phyloP scores from a whole-genome alignment of 2,329 filamentous ascomycete genomes.

The Lecanosticta acicola region DNA sequence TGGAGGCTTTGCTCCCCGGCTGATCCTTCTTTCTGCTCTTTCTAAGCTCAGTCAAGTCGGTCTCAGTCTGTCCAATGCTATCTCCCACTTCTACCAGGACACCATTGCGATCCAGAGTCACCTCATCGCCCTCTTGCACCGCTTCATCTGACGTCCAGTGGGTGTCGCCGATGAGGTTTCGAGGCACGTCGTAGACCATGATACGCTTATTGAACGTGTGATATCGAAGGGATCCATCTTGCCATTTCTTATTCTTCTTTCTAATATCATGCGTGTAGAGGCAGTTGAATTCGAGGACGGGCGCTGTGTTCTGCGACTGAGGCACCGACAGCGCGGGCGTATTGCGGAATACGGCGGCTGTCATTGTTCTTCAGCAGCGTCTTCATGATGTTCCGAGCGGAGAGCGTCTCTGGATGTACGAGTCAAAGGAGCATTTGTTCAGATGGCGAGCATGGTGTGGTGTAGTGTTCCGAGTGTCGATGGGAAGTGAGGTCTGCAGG shows the following conservation, averaged over 20 bases:
- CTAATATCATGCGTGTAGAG: constrained; percentile 81
- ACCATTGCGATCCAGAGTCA: constrained; percentile 68
- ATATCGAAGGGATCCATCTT: constrained; percentile 81
- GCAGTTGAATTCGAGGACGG: constrained; percentile 75
- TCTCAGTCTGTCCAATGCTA: constrained; percentile 63
- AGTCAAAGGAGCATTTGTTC: not conserved
- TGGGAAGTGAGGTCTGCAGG: not conserved
- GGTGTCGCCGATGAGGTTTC: constrained; percentile 76
- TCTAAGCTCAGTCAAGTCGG: constrained; percentile 70
- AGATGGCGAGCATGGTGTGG: not conserved
- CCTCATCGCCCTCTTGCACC: constrained; percentile 75
- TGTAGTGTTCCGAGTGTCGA: not conserved
- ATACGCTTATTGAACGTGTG: constrained; percentile 87
- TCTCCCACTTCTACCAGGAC: constrained; percentile 78
- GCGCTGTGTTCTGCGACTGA: constrained; percentile 59
- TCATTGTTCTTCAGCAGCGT: constrained; percentile 21
- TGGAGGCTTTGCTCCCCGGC: not conserved
- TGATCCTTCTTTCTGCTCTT: constrained; percentile 57
- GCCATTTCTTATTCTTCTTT: constrained; percentile 87
- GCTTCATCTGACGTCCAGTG: constrained; percentile 68
- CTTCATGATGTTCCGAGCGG: constrained; percentile 1
- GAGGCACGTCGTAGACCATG: constrained; percentile 81
- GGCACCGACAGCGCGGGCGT: constrained; percentile 38
- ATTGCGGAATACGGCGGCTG: constrained; percentile 30
- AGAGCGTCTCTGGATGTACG: not conserved